Conservation (phyloP, 2,329 filamentous ascomycete genomes). For the Neoarthrinium moseri region DNA sequence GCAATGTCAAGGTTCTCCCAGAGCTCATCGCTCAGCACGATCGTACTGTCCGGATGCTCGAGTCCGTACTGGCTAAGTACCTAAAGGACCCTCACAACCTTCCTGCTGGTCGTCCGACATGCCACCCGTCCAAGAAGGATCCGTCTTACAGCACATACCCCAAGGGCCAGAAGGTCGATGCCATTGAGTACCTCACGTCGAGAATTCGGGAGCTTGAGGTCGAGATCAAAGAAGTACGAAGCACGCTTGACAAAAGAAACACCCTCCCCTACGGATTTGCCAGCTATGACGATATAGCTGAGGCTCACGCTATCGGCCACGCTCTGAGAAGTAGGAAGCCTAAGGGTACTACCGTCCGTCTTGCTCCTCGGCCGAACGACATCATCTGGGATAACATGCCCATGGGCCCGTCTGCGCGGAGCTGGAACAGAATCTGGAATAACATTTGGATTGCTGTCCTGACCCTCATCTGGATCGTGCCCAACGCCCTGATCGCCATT, state of each 20-base stretch:
- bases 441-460: slow-evolving; percentile 80
- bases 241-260: slow-evolving; percentile 80
- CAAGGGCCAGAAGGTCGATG: slow-evolving; percentile 77
- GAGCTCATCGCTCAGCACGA: slow-evolving; percentile 83
- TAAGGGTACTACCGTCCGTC: slow-evolving; percentile 69
- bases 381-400: slow-evolving; percentile 95
- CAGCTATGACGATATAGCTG: slow-evolving; percentile 83
- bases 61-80: slow-evolving; percentile 83
- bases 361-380: slow-evolving; percentile 86
- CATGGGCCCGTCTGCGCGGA: slow-evolving; percentile 65
- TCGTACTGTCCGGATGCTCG: slow-evolving; percentile 75
- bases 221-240: slow-evolving; percentile 80
- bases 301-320: slow-evolving; percentile 86
- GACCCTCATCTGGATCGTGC: slow-evolving; percentile 83
- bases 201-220: slow-evolving; percentile 80
- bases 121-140: slow-evolving; percentile 65
- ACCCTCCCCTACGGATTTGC: slow-evolving; percentile 92
- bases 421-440: slow-evolving; percentile 74
- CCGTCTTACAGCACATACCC: slow-evolving; percentile 57
- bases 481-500: slow-evolving; percentile 91
- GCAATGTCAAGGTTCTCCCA: slow-evolving; percentile 90
- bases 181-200: slow-evolving; percentile 88
- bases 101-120: slow-evolving; percentile 73
- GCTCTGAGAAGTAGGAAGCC: slow-evolving; percentile 78
- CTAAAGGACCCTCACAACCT: slow-evolving; percentile 82